These are phyloP conservation scores for Arabis hirsuta DNA, from an alignment of 345 rosid genomes.

Conservation along the genomic window DNA sequence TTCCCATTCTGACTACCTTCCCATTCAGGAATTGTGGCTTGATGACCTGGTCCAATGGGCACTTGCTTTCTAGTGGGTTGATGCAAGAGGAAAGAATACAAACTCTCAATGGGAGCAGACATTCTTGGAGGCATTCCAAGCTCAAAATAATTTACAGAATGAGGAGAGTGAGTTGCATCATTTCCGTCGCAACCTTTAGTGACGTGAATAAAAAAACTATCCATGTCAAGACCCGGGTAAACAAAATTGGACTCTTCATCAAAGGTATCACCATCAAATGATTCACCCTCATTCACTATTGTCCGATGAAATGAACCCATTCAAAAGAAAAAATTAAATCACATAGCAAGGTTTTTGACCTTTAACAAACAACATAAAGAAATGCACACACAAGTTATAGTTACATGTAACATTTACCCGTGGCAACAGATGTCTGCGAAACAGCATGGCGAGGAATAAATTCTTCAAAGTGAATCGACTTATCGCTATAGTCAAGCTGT, in stretches of 20 bases:
- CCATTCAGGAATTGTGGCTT: constrained; percentile 56
- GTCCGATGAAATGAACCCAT: constrained; percentile 30
- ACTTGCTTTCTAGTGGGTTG: constrained; percentile 51
- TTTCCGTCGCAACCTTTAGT: constrained; percentile 48
- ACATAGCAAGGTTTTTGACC: constrained; percentile 1
- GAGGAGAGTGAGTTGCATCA: constrained; percentile 43
- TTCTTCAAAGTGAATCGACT: constrained; percentile 41
- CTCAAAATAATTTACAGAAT: constrained; percentile 46
- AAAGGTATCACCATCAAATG: constrained; percentile 39
- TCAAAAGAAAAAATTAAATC: constrained; percentile 28
- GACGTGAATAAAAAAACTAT: constrained; percentile 39
- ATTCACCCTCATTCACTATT: constrained; percentile 44
- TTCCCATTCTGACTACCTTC: constrained; percentile 27
- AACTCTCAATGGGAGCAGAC: constrained; percentile 43
- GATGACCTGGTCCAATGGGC: constrained; percentile 66
- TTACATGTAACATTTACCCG: constrained; percentile 42
- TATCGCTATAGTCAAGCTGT: constrained; percentile 44
- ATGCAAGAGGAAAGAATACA: constrained; percentile 43
- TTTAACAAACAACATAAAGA: not conserved
- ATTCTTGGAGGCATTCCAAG: constrained; percentile 40
- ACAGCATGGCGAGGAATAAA: constrained; percentile 38
- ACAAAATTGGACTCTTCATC: constrained; percentile 40
- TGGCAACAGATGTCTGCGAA: constrained; percentile 28
- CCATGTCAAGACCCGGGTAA: constrained; percentile 42
- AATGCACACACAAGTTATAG: constrained; percentile 12